Evolutionary conservation across 257 asterid species (phyloP), one percentile per base, ranked within the genome.

Genomic region (Penstemon davidsonii): DNA sequence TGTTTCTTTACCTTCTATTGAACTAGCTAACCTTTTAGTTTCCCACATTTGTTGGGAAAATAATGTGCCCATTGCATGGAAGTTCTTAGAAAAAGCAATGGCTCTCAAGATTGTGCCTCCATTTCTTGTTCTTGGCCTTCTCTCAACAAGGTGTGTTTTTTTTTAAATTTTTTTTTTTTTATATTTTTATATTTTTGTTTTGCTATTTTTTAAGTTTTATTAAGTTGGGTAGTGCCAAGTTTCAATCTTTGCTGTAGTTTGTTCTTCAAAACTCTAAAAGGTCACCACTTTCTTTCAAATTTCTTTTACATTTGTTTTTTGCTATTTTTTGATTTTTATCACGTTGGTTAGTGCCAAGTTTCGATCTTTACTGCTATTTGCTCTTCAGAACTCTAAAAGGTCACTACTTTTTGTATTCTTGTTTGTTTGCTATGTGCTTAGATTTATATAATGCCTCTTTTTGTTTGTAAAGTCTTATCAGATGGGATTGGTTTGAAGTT

Each of bases 11-110:
- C 99, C 99, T 62, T 88, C 83, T 73, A 55, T 81, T 75, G 91
- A 93, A 46, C 62, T 93, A 1, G 95, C 89, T 8, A 73, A 85
- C 62, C 76, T 84, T 62, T 78, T 93, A 69, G 95, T 90, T 25
- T 86, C 96, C 56, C 84, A 88, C 84, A 87, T 93, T 80, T 90
- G 89, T 54, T 93, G 99, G 99, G 95, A 86, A 25, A 93, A 93
- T 77, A 93, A 90, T 82, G 91, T 87, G 63, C 89, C 99, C 67
- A 72, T 78, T 67, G 84, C 90, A 67, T 93, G 99, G 99, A 93
- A 93, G 76, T 86, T 88, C 74, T 70, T 93, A 71, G 99, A 88
- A 13, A 90, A 87, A 72, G 99, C 97, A 3, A 37, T 90, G 78
- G 74, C 70, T 67, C 85, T 85, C 80, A 93, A 84, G 77, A 84